A percentile compares a stretch with the other conserved stretches of the same genome.
Conservation (phyloP, 75 land plant species). For the Sequoiadendron giganteum region DNA sequence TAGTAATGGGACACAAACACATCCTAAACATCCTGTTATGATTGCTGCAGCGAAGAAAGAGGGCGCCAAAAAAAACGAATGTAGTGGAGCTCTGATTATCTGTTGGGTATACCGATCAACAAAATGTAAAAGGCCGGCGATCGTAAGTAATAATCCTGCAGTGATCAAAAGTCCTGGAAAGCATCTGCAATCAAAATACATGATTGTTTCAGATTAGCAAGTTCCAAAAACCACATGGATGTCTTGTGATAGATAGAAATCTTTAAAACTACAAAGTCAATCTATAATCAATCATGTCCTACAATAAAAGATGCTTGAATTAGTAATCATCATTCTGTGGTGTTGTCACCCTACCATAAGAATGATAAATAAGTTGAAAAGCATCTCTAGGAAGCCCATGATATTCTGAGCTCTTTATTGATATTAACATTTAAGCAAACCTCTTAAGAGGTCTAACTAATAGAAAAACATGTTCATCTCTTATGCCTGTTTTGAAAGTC, state of each 20-base stretch:
- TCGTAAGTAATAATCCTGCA: constrained; percentile 25
- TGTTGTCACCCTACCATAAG: background rate
- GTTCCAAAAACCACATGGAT: constrained; percentile 4
- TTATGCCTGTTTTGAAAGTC: background rate
- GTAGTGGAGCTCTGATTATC: constrained; percentile 57
- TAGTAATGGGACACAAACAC: constrained; percentile 64
- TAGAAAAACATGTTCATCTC: background rate
- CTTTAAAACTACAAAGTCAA: background rate
- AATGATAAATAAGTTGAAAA: background rate
- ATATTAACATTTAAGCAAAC: background rate
- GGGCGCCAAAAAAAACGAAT: constrained; percentile 52
- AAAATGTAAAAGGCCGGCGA: constrained; percentile 32
- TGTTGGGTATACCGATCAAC: constrained; percentile 69
- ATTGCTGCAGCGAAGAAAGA: constrained; percentile 67
- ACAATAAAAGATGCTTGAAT: background rate
- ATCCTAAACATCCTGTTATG: constrained; percentile 54
- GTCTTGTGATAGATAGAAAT: background rate
- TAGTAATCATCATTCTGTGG: background rate
- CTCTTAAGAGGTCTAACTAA: background rate
- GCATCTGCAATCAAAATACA: constrained; percentile 28
- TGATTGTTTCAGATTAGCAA: background rate
- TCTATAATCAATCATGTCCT: background rate
- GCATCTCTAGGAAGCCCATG: background rate
- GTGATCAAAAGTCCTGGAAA: constrained; percentile 36
- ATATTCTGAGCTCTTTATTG: background rate